Evolutionary conservation across 2,329 filamentous ascomycete genomes (phyloP), one percentile per base, ranked within the genome.

Genomic region (Metarhizium guizhouense): DNA sequence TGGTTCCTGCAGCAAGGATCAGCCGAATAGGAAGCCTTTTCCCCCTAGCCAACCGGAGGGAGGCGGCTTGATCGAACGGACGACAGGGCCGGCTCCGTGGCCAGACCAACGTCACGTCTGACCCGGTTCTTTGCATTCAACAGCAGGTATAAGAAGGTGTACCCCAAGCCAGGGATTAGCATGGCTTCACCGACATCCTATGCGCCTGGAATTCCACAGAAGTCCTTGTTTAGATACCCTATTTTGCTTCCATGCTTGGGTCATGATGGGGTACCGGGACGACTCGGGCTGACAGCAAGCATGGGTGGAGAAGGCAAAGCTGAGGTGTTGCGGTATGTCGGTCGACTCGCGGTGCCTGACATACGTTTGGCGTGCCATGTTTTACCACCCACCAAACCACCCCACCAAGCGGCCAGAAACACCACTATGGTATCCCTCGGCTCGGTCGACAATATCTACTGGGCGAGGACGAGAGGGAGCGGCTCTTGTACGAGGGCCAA

Each of bases 1-100:
- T 30, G 1, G 38, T 51, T 51, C 53, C 50, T 57, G 56, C 53
- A 55, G 49, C 49, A 49, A 54, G 48, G 52, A 49, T 53, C 32
- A 20, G 14, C 50, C 13, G 5, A 30, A 30, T 30, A 25, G 45
- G 25, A 13, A 48, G 25, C 34, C 38, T 40, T 38, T 25, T n/a
- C 6, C 6, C 45, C 29, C 47, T 47, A 50, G 52, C 55, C 55
- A 56, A 56, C 55, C 52, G 52, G 55, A 45, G 32, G 38, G 25
- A 38, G 34, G 52, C 52, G 43, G 52, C 51, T 54, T 16, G 38
- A 51, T 29, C 6, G 29, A 48, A 42, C 48, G n/a, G 55, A 34
- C 47, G 25, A 47, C 42, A 47, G 51, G 51, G 29, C 8, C 51
- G 38, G 8, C 20, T 48, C 25, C 20, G 25, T 30, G 45, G 25